phyloP scores from a whole-genome alignment of 352 stramenopile species.

The Aphanomyces astaci region DNA sequence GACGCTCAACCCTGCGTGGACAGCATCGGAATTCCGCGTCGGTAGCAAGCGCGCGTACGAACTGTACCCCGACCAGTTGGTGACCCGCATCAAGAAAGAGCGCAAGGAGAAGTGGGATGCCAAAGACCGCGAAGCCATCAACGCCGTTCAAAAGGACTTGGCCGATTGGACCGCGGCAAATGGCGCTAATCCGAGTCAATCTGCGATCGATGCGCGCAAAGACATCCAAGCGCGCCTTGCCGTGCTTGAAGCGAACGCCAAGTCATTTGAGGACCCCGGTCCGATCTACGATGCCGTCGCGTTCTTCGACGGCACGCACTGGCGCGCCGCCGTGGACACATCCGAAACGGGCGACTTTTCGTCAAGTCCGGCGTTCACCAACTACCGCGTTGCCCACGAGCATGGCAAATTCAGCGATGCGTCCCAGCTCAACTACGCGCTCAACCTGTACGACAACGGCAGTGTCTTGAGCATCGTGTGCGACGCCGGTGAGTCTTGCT shows the following conservation, averaged over 20 bases:
- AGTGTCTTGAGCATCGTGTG: slow-evolving; percentile 89
- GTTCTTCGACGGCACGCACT: slow-evolving; percentile 74
- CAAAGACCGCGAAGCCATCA: slow-evolving; percentile 51
- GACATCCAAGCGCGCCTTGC: slow-evolving; percentile 73
- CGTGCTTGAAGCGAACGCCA: slow-evolving; percentile 60
- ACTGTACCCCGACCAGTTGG: slow-evolving; percentile 75
- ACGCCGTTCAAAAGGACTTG: slow-evolving; percentile 56
- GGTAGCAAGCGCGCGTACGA: slow-evolving; percentile 81
- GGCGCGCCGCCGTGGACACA: slow-evolving; percentile 82
- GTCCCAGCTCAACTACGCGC: slow-evolving; percentile 90
- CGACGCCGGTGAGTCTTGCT: slow-evolving; percentile 56
- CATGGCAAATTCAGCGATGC: slow-evolving; percentile 85
- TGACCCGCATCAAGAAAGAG: slow-evolving; percentile 70
- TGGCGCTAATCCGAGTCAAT: not conserved
- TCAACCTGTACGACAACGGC: slow-evolving; percentile 94
- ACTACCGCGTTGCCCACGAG: slow-evolving; percentile 67
- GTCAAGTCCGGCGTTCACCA: slow-evolving; percentile 48
- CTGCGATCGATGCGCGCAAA: slow-evolving; percentile 48
- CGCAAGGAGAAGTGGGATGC: slow-evolving; percentile 76
- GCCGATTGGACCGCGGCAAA: slow-evolving; percentile 55
- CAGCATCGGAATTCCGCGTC: slow-evolving; percentile 68
- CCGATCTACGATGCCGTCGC: slow-evolving; percentile 91
- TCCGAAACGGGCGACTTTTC: slow-evolving; percentile 80
- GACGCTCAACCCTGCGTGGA: slow-evolving; percentile 70
- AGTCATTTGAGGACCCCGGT: slow-evolving; percentile 83